A percentile compares a stretch with the other conserved stretches of the same genome.
Evolutionary conservation across 208 protist genomes (phyloP).

Genomic region (Herpetomonas tarakana): DNA sequence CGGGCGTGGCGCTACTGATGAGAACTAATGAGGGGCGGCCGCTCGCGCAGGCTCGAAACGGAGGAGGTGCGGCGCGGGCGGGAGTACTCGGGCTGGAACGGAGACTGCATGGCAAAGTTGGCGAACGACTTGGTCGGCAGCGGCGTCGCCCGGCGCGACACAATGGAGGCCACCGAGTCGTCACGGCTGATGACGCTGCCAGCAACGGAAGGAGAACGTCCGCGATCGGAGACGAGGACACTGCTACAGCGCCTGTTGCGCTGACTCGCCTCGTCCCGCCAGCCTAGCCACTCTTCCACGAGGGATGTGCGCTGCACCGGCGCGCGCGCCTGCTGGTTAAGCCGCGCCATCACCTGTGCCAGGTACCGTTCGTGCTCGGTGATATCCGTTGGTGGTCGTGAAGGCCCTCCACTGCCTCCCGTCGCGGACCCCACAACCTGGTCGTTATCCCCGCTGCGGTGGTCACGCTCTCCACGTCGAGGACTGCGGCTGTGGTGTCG

Average conservation of each 20-base stretch:
- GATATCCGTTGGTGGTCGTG: neutral
- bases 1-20: too few species aligned
- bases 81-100: conserved; percentile 19
- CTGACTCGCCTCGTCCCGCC: conserved; percentile 27
- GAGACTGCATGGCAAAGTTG: conserved; percentile 18
- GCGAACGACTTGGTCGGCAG: conserved; percentile 68
- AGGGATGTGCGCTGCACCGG: conserved; percentile 33
- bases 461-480: neutral
- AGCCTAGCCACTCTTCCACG: conserved; percentile 71
- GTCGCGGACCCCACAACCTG: neutral
- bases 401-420: too few species aligned
- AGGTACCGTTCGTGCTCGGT: conserved; percentile 42
- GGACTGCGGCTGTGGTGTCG: neutral
- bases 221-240: conserved; percentile 4
- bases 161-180: conserved; percentile 57
- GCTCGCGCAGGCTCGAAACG: neutral
- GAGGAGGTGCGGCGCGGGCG: conserved; percentile 7
- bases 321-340: conserved; percentile 17
- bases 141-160: conserved; percentile 56
- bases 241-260: conserved; percentile 28
- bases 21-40: neutral
- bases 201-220: conserved; percentile 22
- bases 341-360: conserved; percentile 32
- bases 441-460: neutral
- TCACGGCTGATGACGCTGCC: conserved; percentile 43